Conservation (phyloP, 257 asterid genomes). For the Asclepias syriaca region DNA sequence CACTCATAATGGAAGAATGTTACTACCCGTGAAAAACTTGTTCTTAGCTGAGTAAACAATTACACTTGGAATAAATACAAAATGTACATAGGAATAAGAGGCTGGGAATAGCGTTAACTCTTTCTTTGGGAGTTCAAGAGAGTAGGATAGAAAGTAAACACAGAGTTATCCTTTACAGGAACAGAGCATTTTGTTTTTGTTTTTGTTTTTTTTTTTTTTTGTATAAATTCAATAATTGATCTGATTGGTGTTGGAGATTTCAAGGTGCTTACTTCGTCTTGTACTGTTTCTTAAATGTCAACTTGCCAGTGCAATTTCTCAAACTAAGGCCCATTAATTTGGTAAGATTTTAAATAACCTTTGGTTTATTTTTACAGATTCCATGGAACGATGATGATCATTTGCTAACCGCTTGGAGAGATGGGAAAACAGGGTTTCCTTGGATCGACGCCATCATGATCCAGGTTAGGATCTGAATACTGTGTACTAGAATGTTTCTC, state of each 20-base stretch:
- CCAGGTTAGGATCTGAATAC: conserved; percentile 51
- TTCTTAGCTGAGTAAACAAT: not conserved
- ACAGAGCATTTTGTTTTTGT: too few relatives aligned
- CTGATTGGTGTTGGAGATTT: too few relatives aligned
- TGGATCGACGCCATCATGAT: conserved; percentile 98
- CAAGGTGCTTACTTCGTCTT: not conserved
- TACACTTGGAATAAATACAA: not conserved
- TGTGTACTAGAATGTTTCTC: conserved; percentile 1
- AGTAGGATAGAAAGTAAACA: not conserved
- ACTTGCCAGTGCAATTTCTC: not conserved
- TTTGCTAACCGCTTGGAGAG: conserved; percentile 89
- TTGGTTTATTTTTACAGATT: conserved; percentile 36
- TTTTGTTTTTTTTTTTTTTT: too few relatives aligned
- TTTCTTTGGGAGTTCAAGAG: not conserved
- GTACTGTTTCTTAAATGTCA: not conserved
- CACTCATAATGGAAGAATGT: not conserved
- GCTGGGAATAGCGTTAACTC: not conserved
- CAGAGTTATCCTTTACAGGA: not conserved
- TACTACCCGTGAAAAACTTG: not conserved
- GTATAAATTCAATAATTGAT: too few relatives aligned
- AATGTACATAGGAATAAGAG: not conserved
- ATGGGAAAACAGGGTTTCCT: conserved; percentile 87
- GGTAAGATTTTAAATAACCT: not conserved
- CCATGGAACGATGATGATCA: conserved; percentile 86
- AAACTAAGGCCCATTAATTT: not conserved